Evolutionary conservation across 768 basidiomycete species (phyloP).

Genomic region (Lactarius quietus): DNA sequence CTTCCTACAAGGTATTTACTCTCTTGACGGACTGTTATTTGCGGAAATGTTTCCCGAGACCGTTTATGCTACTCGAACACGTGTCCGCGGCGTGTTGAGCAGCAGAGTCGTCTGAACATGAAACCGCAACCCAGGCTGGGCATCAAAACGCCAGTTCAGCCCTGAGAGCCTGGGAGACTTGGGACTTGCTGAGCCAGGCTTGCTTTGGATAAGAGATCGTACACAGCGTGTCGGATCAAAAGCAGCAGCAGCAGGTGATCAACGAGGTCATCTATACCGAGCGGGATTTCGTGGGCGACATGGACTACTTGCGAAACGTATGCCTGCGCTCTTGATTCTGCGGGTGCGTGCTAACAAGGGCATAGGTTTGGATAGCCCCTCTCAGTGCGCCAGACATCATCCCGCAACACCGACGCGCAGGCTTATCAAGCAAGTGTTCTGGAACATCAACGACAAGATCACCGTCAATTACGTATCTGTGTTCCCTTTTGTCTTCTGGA

Average conservation of each 20-base stretch:
- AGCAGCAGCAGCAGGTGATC: conserved; percentile 98
- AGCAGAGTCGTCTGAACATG: conserved; percentile 92
- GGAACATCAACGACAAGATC: conserved; percentile 94
- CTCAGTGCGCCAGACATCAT: conserved; percentile 76
- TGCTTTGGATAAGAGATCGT: conserved; percentile 95
- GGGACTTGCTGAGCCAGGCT: conserved; percentile 69
- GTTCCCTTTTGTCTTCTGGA: too few relatives aligned
- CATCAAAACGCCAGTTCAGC: conserved; percentile 62
- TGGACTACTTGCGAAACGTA: conserved; percentile 97
- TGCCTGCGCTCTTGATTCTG: conserved; percentile 10
- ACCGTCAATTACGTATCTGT: too few relatives aligned
- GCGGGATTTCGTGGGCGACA: conserved; percentile 94
- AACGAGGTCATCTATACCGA: conserved; percentile 96
- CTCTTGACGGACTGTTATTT: conserved; percentile 98
- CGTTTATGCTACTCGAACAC: conserved; percentile 97
- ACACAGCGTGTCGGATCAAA: conserved; percentile 85
- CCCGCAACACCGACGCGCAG: conserved; percentile 66
- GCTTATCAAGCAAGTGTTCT: too few relatives aligned
- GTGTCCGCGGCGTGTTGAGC: conserved; percentile 90
- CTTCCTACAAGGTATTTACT: too few relatives aligned
- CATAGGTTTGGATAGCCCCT: conserved; percentile 79
- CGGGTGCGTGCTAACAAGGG: conserved; percentile 1
- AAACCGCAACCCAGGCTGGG: conserved; percentile 87
- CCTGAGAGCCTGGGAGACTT: conserved; percentile 78
- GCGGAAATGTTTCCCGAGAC: conserved; percentile 91